Conservation (phyloP, 1,139 yeast genomes). For the Eremothecium sinecaudum region DNA sequence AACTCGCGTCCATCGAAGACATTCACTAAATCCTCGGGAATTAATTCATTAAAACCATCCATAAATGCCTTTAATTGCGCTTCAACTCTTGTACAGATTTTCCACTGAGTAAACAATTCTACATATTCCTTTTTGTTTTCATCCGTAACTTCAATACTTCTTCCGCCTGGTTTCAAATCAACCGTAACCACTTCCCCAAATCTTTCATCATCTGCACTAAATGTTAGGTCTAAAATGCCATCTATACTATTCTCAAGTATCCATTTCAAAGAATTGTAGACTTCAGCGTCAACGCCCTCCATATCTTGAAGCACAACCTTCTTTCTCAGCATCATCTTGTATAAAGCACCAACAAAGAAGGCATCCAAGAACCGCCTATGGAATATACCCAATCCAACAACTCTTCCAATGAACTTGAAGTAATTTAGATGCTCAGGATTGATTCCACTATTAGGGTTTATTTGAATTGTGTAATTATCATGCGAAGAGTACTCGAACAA, state of each 20-base stretch:
- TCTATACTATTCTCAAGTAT: constrained; percentile 89
- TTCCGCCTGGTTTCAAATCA: constrained; percentile 83
- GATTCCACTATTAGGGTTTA: constrained; percentile 95
- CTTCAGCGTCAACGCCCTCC: constrained; percentile 98
- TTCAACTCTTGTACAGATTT: constrained; percentile 83
- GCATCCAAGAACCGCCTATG: constrained; percentile 97
- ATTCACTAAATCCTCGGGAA: constrained; percentile 91
- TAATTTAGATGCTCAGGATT: constrained; percentile 97
- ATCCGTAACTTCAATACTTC: constrained; percentile 82
- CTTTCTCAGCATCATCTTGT: constrained; percentile 94
- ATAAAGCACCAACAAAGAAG: constrained; percentile 94
- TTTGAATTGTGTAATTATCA: constrained; percentile 94
- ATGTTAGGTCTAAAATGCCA: constrained; percentile 74
- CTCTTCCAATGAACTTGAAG: constrained; percentile 96
- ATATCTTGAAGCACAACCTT: constrained; percentile 91
- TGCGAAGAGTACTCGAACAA: constrained; percentile 94
- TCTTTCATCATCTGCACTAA: constrained; percentile 91
- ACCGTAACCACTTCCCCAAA: constrained; percentile 89
- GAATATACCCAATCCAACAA: constrained; percentile 95
- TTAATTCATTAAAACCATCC: constrained; percentile 93
- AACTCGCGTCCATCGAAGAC: constrained; percentile 97
- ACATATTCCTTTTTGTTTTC: constrained; percentile 94
- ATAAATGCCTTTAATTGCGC: constrained; percentile 94
- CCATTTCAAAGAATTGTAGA: constrained; percentile 91
- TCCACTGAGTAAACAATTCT: constrained; percentile 93